These are phyloP conservation scores for Xylogone sp. DNA, from an alignment of 2,329 filamentous ascomycete species.

Conservation along the genomic window DNA sequence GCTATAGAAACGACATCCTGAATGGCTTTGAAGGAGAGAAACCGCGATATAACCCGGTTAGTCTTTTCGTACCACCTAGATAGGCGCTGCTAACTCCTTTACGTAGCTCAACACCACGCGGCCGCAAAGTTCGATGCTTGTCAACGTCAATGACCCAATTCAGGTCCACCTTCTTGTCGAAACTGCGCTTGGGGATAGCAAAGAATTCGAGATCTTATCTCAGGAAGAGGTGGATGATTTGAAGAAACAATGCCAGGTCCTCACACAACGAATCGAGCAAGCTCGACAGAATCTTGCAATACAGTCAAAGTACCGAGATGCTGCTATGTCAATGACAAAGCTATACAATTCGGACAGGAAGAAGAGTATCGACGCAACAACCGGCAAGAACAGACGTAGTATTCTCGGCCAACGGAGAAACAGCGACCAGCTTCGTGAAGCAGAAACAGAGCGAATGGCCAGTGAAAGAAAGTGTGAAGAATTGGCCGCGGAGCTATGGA, in stretches of 20 bases:
- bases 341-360: constrained; percentile 66
- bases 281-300: constrained; percentile 79
- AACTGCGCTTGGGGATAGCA: constrained; percentile 87
- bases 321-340: constrained; percentile 79
- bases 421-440: constrained; percentile 42
- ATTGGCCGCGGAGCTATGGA: constrained; percentile 74
- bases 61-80: constrained; percentile 5
- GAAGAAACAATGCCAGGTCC: constrained; percentile 77
- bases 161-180: constrained; percentile 90
- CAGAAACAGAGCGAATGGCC: constrained; percentile 69
- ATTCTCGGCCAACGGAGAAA: constrained; percentile 41
- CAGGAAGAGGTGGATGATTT: constrained; percentile 88
- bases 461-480: constrained; percentile 84
- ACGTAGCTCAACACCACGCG: constrained; percentile 46
- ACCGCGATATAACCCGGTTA: constrained; percentile 55
- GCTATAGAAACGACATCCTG: constrained; percentile 53
- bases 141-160: constrained; percentile 68
- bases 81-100: constrained; percentile 8
- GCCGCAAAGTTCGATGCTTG: constrained; percentile 51
- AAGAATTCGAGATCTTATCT: constrained; percentile 77
- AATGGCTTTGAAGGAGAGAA: constrained; percentile 51
- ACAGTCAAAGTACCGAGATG: constrained; percentile 92
- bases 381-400: constrained; percentile 45
- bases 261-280: constrained; percentile 76
- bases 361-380: constrained; percentile 42